Conservation (phyloP, 805 yeast species). For the Nakazawaea sp. region DNA sequence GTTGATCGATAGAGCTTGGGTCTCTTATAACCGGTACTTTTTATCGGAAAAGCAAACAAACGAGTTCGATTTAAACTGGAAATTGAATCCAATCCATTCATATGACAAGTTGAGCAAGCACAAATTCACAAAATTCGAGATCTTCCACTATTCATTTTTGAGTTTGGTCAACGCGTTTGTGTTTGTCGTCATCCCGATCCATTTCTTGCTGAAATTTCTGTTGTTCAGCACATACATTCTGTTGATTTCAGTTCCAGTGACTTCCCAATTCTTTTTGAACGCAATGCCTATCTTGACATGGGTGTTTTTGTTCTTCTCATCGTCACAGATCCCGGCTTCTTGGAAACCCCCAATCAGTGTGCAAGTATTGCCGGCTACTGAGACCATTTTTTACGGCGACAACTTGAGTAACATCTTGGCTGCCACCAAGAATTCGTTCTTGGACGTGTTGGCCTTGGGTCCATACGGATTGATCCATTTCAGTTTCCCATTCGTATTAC, state of each 20-base stretch:
- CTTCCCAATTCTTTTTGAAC: constrained; percentile 77
- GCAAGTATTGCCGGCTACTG: constrained; percentile 83
- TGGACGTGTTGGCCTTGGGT: constrained; percentile 89
- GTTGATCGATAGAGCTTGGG: constrained; percentile 1
- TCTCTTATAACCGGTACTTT: constrained; percentile 6
- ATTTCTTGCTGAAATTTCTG: constrained; percentile 28
- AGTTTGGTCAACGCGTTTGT: constrained; percentile 50
- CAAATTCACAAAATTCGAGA: constrained; percentile 6
- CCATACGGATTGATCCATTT: constrained; percentile 93
- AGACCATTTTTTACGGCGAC: constrained; percentile 88
- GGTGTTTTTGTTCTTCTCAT: constrained; percentile 76
- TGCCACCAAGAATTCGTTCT: constrained; percentile 50
- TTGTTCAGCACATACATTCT: constrained; percentile 31
- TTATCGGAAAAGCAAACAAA: constrained; percentile 9
- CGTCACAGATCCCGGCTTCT: constrained; percentile 62
- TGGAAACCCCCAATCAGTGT: constrained; percentile 89
- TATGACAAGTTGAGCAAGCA: constrained; percentile 4
- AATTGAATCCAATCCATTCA: constrained; percentile 7
- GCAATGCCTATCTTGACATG: constrained; percentile 82
- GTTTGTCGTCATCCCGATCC: constrained; percentile 50
- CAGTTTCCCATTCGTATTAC: constrained; percentile 83
- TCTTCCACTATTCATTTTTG: constrained; percentile 40
- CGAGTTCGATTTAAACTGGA: constrained; percentile 10
- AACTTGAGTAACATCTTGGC: constrained; percentile 81
- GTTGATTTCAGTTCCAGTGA: constrained; percentile 59